Evolutionary conservation across 1,139 yeast species (phyloP), one percentile per base, ranked within the genome.

Genomic region (Magnusiomyces tetraspermus): DNA sequence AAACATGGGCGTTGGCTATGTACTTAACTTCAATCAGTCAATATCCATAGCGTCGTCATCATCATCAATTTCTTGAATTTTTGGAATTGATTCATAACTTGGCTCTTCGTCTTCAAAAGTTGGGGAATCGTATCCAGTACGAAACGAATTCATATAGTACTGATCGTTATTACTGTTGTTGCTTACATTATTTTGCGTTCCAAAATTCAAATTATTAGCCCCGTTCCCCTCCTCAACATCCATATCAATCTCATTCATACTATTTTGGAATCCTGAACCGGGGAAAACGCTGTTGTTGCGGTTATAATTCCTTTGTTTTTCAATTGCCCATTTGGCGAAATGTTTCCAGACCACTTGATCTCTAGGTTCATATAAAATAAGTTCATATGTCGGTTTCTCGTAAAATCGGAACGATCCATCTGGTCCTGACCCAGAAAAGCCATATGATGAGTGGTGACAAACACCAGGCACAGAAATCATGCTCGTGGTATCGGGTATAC

Each of bases 41-140:
- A 49, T 19, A 28, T 52, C 54, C 54, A 52, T 52, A 13, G 37
- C 23, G 23, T 48, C 51, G 30, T 48, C 51, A 46, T 48, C 50
- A 45, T 45, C 36, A 17, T 43, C 42, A 15, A n/a, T n/a, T n/a
- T n/a, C n/a, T n/a, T n/a, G n/a, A n/a, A n/a, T n/a, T n/a, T n/a
- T n/a, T n/a, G n/a, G n/a, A n/a, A n/a, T n/a, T n/a, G n/a, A n/a
- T n/a, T n/a, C n/a, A n/a, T n/a, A n/a, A n/a, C n/a, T n/a, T n/a
- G n/a, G n/a, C n/a, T 21, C 23, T 4, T 22, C 41, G 26, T 40
- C 13, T 30, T 40, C 6, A 33, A 36, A 19, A 41, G 31, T 15
- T 4, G 26, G 42, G 2, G 38, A 33, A 33, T 33, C 38, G n/a
- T 33, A 33, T n/a, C n/a, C n/a, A n/a, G n/a, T n/a, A n/a, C n/a